Conservation (phyloP, 441 rosid genomes). For the Jatropha multifida region DNA sequence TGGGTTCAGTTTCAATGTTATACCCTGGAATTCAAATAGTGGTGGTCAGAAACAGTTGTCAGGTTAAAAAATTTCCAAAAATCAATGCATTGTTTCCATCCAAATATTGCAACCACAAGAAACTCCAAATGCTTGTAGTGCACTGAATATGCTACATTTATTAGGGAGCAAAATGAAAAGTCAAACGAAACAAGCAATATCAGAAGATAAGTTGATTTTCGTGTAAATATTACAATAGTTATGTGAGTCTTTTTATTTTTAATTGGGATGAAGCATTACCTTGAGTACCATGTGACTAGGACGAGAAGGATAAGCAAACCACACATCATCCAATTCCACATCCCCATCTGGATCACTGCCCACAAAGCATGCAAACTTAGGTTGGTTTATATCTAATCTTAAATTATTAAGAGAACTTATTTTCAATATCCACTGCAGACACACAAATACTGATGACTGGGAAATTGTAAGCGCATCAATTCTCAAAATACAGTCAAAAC, state of each 20-base stretch:
- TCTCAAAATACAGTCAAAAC: not conserved
- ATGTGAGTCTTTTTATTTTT: not conserved
- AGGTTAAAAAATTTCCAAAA: not conserved
- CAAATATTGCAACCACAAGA: not conserved
- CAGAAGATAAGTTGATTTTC: not conserved
- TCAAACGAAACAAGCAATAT: not conserved
- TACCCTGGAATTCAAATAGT: constrained; percentile 55
- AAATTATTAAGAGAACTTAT: not conserved
- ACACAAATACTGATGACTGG: not conserved
- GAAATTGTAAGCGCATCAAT: not conserved
- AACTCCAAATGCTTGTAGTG: not conserved
- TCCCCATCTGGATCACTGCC: constrained; percentile 79
- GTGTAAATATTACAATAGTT: not conserved
- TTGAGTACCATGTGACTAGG: constrained; percentile 88
- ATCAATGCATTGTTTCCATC: constrained; percentile 1
- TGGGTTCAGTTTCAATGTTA: constrained; percentile 71
- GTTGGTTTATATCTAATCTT: not conserved
- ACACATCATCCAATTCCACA: constrained; percentile 83
- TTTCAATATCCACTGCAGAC: not conserved
- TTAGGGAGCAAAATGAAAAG: not conserved
- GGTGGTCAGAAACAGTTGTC: not conserved
- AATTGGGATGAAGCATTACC: constrained; percentile 41
- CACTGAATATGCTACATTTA: not conserved
- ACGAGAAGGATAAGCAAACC: constrained; percentile 98
- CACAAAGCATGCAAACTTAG: constrained; percentile 3